phyloP scores from a whole-genome alignment of 441 rosid genomes.

The Gossypium aridum region DNA sequence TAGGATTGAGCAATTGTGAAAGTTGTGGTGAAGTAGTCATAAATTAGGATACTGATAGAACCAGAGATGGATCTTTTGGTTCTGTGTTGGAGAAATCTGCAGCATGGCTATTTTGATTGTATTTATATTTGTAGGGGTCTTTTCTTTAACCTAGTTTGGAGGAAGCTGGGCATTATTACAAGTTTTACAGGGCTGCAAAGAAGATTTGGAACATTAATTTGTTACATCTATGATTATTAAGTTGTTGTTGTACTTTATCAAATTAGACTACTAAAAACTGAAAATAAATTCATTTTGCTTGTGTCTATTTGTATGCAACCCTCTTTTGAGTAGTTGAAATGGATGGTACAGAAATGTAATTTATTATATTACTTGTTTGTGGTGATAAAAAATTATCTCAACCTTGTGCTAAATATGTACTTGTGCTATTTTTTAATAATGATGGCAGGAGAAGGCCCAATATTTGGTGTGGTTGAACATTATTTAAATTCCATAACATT shows the following conservation, averaged over 20 bases:
- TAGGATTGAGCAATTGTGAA: neutral
- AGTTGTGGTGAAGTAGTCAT: neutral
- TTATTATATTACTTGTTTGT: neutral
- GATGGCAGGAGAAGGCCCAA: neutral
- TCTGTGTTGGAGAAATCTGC: neutral
- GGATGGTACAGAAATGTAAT: neutral
- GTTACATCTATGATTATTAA: neutral
- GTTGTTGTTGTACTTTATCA: neutral
- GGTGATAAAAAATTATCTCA: neutral
- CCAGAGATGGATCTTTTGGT: neutral
- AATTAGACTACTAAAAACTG: neutral
- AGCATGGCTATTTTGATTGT: neutral
- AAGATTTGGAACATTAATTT: neutral
- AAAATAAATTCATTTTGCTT: neutral
- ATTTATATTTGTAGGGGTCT: neutral
- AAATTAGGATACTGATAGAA: neutral
- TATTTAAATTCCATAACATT: neutral
- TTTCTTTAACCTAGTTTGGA: neutral
- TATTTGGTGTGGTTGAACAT: neutral
- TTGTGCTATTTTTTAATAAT: neutral
- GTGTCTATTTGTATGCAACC: neutral
- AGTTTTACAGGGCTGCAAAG: neutral
- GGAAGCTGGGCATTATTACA: neutral
- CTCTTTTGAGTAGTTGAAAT: neutral
- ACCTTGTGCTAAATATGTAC: neutral